Evolutionary conservation across 1,284 basidiomycete genomes (phyloP).

Genomic region (Naganishia albida): DNA sequence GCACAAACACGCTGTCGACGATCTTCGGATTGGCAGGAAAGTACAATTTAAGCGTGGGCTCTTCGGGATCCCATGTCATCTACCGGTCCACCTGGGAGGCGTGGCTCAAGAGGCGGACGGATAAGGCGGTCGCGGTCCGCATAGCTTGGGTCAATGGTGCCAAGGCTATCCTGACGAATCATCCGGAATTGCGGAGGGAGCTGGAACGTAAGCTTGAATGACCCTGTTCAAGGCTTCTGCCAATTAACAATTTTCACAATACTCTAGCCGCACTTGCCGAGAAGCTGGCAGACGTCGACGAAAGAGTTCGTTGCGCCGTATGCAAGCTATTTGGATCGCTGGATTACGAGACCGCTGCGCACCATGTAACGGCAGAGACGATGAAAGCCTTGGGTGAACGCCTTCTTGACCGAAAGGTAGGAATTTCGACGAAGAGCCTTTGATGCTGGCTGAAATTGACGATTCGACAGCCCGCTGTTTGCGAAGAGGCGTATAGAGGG

Average conservation of each 20-base stretch:
- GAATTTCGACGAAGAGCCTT: conserved; percentile 20
- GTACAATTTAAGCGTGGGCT: conserved; percentile 45
- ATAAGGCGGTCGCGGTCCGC: conserved; percentile 72
- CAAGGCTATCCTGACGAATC: conserved; percentile 64
- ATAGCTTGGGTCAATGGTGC: conserved; percentile 75
- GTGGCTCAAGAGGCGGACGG: conserved; percentile 79
- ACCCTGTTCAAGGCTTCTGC: not conserved
- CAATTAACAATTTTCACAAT: conserved; percentile 27
- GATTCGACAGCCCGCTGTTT: conserved; percentile 64
- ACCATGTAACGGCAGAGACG: conserved; percentile 70
- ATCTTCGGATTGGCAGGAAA: conserved; percentile 77
- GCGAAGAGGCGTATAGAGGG: conserved; percentile 75
- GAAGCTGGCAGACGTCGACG: conserved; percentile 84
- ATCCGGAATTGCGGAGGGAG: conserved; percentile 67
- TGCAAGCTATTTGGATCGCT: conserved; percentile 79
- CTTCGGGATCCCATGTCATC: conserved; percentile 65
- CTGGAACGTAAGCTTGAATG: conserved; percentile 64
- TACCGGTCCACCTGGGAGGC: conserved; percentile 82
- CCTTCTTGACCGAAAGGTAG: conserved; percentile 81
- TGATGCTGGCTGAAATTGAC: not conserved
- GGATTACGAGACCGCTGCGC: conserved; percentile 86
- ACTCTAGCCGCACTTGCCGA: conserved; percentile 62
- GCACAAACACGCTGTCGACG: conserved; percentile 79
- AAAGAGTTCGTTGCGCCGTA: conserved; percentile 81
- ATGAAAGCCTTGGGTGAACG: conserved; percentile 70